Conservation (phyloP, 2,329 filamentous ascomycete species). For the Lasiodiplodia sp. region DNA sequence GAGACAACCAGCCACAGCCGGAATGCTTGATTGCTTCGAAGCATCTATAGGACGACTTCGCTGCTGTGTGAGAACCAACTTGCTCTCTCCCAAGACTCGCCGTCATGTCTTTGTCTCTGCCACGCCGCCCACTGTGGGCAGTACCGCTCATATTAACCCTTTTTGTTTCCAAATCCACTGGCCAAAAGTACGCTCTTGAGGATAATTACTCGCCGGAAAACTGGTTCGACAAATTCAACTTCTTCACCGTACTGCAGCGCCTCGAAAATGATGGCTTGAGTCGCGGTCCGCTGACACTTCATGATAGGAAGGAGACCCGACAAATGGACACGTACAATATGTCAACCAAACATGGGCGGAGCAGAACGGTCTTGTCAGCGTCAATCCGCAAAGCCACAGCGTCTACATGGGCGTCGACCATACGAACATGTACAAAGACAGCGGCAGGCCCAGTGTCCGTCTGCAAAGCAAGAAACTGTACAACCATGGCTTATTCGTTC, state of each 20-base stretch:
- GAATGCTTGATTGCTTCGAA: constrained; percentile 16
- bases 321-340: constrained; percentile 48
- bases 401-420: constrained; percentile 44
- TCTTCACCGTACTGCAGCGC: constrained; percentile 39
- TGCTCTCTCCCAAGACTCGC: neutral
- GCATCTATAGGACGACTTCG: constrained; percentile 15
- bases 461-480: constrained; percentile 47
- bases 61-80: neutral
- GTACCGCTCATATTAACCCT: neutral
- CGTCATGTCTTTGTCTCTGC: neutral
- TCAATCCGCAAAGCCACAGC: constrained; percentile 18
- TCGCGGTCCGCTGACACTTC: neutral
- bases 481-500: constrained; percentile 48
- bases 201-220: constrained; percentile 49
- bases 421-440: constrained; percentile 48
- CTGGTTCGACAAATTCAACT: constrained; percentile 56
- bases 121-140: constrained; percentile 6
- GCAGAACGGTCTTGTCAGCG: constrained; percentile 41
- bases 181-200: constrained; percentile 42
- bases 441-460: constrained; percentile 44
- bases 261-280: neutral
- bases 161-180: neutral
- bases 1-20: constrained; percentile 1
- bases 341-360: constrained; percentile 48
- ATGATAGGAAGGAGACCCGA: constrained; percentile 38